Evolutionary conservation across 2,329 filamentous ascomycete species (phyloP).

Genomic region (Leptodontidium sp.): DNA sequence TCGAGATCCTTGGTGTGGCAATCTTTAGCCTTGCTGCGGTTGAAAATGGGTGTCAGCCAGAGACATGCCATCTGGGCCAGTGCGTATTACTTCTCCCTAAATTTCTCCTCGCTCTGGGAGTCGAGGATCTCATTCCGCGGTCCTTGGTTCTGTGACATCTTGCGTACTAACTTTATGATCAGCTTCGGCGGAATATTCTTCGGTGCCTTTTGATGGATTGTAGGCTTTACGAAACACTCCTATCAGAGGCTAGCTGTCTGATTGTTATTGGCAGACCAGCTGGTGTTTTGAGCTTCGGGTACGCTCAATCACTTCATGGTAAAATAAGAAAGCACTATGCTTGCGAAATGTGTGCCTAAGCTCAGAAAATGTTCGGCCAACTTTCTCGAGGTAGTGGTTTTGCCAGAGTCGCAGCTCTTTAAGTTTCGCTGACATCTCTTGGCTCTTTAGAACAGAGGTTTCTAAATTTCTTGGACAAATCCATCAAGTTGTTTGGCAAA

Average conservation of each 20-base stretch:
- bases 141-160: not conserved
- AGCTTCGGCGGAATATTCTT: conserved; percentile 2
- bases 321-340: not conserved
- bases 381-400: too few species aligned
- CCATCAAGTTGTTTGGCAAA: not conserved
- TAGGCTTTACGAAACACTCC: not conserved
- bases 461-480: too few species aligned
- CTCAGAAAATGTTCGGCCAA: too few species aligned
- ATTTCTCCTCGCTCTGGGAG: not conserved
- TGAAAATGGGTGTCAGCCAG: conserved; percentile 1
- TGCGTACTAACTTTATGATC: not conserved
- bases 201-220: conserved; percentile 1
- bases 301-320: not conserved
- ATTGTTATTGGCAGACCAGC: not conserved
- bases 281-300: not conserved
- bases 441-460: not conserved
- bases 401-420: not conserved
- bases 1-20: not conserved
- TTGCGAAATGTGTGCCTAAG: too few species aligned
- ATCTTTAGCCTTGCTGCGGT: not conserved
- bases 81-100: not conserved
- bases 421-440: not conserved
- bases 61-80: conserved; percentile 8
- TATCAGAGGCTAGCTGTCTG: not conserved
- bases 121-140: not conserved